Base-by-base conservation (phyloP, 495 filamentous ascomycete genomes). In the Gamarada debralockiae region DNA sequence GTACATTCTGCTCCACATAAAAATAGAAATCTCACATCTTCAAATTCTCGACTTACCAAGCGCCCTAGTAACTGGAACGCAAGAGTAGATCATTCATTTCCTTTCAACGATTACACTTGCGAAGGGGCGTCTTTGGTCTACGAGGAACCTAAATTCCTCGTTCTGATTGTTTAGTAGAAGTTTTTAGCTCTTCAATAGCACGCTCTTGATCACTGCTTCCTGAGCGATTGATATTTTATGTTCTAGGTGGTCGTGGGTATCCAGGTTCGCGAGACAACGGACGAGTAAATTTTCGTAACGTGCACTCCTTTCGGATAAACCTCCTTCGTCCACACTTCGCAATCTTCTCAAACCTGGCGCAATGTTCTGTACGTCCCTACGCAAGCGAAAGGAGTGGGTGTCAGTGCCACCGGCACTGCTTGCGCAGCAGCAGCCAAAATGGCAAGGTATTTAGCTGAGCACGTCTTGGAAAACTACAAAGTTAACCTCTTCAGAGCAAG, bases 321-420 rank as follows among this genome's bases (percentile, higher is more conserved):
- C n/a, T n/a, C n/a, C n/a, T n/a, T n/a, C n/a, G n/a, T n/a, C n/a
- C n/a, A n/a, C n/a, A n/a, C n/a, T n/a, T n/a, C n/a, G n/a, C n/a
- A n/a, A n/a, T n/a, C n/a, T n/a, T n/a, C n/a, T 8, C 20, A 3
- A 20, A 2, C 40, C 3, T 12, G 25, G 25, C 24, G n/a, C 24
- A 3, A 74, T 79, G 61, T 76, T 86, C 63, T 82, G 75, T 65
- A 71, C 73, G 8, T 74, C 74, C 21, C 70, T 88, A 33, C 75
- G 81, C 24, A 69, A 70, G 42, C 73, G 76, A 31, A 59, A 66
- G 3, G 69, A 74, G 21, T 85, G 81, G 79, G 65, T 64, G 10
- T 58, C 70, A 12, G 56, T 79, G 8, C 64, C 70, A 2, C 62
- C 75, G 1, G 54, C 65, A 20, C 68, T 88, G 38, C 61, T 69